A percentile compares a stretch with the other conserved stretches of the same genome.
Evolutionary conservation across 2,329 filamentous ascomycete species (phyloP).

Genomic region (Neonectria punicea): DNA sequence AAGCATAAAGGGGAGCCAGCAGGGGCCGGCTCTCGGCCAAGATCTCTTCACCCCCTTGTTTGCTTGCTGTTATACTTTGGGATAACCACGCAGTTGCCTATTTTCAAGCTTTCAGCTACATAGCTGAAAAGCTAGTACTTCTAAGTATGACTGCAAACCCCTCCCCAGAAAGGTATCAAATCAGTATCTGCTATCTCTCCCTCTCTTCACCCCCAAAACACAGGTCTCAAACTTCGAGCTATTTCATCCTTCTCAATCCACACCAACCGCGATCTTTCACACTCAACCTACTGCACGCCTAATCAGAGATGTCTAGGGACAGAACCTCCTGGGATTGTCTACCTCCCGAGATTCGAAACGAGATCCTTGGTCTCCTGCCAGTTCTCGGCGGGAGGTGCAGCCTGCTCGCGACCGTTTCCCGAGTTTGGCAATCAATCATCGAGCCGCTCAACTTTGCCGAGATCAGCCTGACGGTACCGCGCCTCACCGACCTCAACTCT

Average conservation of each 20-base stretch:
- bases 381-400: slow-evolving; percentile 29
- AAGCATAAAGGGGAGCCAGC: too few species aligned
- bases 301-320: slow-evolving; percentile 31
- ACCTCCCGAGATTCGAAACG: slow-evolving; percentile 30
- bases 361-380: slow-evolving; percentile 33
- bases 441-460: slow-evolving; percentile 42
- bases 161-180: too few species aligned
- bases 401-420: slow-evolving; percentile 33
- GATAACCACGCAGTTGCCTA: too few species aligned
- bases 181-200: too few species aligned
- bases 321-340: slow-evolving; percentile 26
- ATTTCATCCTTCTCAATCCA: slow-evolving; percentile 23
- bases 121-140: too few species aligned
- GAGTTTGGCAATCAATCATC: slow-evolving; percentile 39
- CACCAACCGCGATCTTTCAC: slow-evolving; percentile 25
- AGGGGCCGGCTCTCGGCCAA: too few species aligned
- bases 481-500: slow-evolving; percentile 33
- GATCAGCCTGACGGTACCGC: slow-evolving; percentile 39
- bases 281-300: slow-evolving; percentile 24
- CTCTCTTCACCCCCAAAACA: neutral
- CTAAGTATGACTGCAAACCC: too few species aligned
- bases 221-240: slow-evolving; percentile 5
- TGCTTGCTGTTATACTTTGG: too few species aligned
- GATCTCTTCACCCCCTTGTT: too few species aligned
- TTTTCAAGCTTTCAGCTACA: too few species aligned